Conservation (phyloP, 805 yeast species). For the Wickerhamiella sergipiensis region DNA sequence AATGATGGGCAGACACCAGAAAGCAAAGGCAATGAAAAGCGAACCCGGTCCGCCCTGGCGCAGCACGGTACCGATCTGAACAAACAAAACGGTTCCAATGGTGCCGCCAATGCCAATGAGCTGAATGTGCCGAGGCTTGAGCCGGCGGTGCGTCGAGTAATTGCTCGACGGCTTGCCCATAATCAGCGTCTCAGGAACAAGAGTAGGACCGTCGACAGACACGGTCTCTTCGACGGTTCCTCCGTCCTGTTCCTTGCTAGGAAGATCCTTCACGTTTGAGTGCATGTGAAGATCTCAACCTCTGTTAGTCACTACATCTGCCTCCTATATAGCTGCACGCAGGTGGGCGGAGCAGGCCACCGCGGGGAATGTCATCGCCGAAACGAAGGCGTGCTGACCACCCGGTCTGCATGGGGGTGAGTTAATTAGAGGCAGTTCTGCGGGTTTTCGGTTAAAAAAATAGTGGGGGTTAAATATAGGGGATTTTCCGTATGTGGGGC, state of each 20-base stretch:
- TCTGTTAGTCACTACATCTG: neutral
- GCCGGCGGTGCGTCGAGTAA: slow-evolving; percentile 32
- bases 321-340: neutral
- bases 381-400: neutral
- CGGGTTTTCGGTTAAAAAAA: neutral
- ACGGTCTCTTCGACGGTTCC: neutral
- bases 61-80: slow-evolving; percentile 30
- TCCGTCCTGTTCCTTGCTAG: neutral
- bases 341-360: neutral
- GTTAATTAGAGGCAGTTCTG: neutral
- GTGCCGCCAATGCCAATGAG: slow-evolving; percentile 20
- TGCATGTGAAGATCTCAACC: neutral
- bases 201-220: neutral
- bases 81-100: slow-evolving; percentile 18
- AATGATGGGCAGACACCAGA: slow-evolving; percentile 61
- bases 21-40: slow-evolving; percentile 45
- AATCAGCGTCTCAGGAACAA: neutral
- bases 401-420: no score
- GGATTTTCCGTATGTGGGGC: neutral
- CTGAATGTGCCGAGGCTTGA: slow-evolving; percentile 45
- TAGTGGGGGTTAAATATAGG: neutral
- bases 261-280: neutral
- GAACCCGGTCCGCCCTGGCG: slow-evolving; percentile 58
- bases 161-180: slow-evolving; percentile 4
- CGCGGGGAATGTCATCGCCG: neutral